A percentile compares a stretch with the other conserved stretches of the same genome.
Evolutionary conservation across 2,329 filamentous ascomycete genomes (phyloP).

Genomic region (Aspergillus carbonarius): DNA sequence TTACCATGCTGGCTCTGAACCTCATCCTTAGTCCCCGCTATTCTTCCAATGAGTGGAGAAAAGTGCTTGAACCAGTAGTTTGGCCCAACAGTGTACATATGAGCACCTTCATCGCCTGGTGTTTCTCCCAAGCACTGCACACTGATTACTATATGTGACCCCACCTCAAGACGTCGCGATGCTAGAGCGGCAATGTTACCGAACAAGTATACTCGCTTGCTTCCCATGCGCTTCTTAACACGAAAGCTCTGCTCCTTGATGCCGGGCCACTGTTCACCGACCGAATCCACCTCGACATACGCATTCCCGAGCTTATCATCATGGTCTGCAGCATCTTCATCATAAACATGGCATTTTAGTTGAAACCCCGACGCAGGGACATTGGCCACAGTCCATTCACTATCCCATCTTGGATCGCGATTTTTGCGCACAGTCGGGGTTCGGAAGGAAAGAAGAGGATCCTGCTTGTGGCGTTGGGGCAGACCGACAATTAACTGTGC

Average conservation of each 20-base stretch:
- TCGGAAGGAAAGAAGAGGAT: constrained; percentile 71
- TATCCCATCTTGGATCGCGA: constrained; percentile 76
- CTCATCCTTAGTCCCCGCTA: constrained; percentile 70
- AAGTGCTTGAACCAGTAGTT: constrained; percentile 77
- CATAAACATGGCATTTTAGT: constrained; percentile 82
- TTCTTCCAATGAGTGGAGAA: constrained; percentile 81
- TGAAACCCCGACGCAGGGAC: constrained; percentile 77
- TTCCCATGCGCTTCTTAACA: constrained; percentile 76
- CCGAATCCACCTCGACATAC: constrained; percentile 61
- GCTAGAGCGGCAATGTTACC: constrained; percentile 67
- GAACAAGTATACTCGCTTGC: constrained; percentile 79
- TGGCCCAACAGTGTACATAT: constrained; percentile 78
- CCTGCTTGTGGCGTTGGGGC: constrained; percentile 80
- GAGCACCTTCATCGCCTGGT: constrained; percentile 60
- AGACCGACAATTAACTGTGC: constrained; percentile 72
- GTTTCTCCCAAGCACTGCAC: constrained; percentile 77
- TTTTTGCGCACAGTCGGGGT: constrained; percentile 72
- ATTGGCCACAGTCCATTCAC: constrained; percentile 85
- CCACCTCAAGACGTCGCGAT: constrained; percentile 62
- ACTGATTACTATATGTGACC: constrained; percentile 69
- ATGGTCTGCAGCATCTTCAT: constrained; percentile 82
- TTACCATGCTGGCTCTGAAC: constrained; percentile 56
- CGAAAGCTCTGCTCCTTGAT: constrained; percentile 65
- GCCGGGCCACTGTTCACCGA: constrained; percentile 68
- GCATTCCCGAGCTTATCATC: constrained; percentile 88